Conservation (phyloP, 306 rosid genomes). For the Sindora glabra region DNA sequence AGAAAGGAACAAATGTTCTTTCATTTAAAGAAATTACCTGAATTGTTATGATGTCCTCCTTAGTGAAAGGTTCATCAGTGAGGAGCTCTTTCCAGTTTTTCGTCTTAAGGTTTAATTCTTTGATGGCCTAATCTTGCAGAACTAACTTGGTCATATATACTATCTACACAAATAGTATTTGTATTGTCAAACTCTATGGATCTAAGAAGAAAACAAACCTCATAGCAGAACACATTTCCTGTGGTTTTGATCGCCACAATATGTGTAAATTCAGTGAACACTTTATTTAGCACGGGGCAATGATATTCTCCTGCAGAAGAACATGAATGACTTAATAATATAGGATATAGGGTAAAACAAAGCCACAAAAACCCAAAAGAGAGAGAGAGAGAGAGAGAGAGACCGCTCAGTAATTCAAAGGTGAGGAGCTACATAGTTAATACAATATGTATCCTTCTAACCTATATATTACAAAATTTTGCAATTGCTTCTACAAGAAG, state of each 20-base stretch:
- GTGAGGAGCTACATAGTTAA: no score
- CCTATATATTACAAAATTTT: no score
- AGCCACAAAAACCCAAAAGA: neutral
- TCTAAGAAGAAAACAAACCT: conserved; percentile 43
- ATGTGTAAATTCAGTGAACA: conserved; percentile 93
- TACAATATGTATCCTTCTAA: no score
- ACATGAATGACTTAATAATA: conserved; percentile 3
- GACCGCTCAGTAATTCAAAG: no score
- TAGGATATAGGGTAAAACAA: neutral
- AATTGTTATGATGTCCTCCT: conserved; percentile 82
- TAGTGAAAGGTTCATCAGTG: conserved; percentile 81
- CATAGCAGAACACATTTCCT: conserved; percentile 94
- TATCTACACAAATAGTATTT: conserved; percentile 14
- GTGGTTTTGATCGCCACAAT: conserved; percentile 91
- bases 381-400: no score
- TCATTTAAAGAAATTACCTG: conserved; percentile 43
- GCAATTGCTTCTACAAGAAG: no score
- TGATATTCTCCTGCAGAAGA: conserved; percentile 75
- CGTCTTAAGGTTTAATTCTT: conserved; percentile 86
- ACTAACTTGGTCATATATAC: neutral
- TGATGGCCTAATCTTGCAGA: conserved; percentile 56
- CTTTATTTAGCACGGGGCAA: conserved; percentile 92
- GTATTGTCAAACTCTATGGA: neutral
- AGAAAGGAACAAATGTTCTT: conserved; percentile 2
- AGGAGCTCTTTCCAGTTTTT: conserved; percentile 99